A percentile compares a stretch with the other conserved stretches of the same genome.
Conservation (phyloP, 495 filamentous ascomycete species). For the Penicillium taxi region DNA sequence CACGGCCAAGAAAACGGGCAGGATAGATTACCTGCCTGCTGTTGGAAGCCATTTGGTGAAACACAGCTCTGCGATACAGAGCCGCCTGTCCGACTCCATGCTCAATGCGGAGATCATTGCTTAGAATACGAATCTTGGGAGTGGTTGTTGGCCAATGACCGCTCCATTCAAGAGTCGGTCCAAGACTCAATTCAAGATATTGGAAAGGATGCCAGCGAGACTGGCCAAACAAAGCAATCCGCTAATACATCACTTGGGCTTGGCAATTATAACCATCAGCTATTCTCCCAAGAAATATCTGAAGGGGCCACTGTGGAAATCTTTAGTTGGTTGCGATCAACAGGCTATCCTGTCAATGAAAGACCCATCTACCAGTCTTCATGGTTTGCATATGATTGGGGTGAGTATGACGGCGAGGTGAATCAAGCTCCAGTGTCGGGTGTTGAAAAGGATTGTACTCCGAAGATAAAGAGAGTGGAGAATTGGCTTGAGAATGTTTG, state of each 20-base stretch:
- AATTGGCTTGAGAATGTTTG: too few species aligned
- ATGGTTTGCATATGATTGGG: too few species aligned
- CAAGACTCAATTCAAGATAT: too few species aligned
- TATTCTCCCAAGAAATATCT: slow-evolving; percentile 2
- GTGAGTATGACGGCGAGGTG: too few species aligned
- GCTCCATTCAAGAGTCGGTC: slow-evolving; percentile 10
- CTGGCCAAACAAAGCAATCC: neutral
- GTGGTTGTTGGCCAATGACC: slow-evolving; percentile 14
- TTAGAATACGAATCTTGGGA: slow-evolving; percentile 21
- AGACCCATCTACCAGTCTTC: slow-evolving; percentile 22
- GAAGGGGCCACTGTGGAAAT: slow-evolving; percentile 11
- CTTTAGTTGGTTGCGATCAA: slow-evolving; percentile 12
- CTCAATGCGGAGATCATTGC: slow-evolving; percentile 16
- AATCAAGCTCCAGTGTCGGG: too few species aligned
- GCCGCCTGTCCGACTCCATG: slow-evolving; percentile 18
- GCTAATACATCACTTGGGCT: neutral
- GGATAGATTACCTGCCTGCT: slow-evolving; percentile 12
- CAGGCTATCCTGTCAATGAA: slow-evolving; percentile 10
- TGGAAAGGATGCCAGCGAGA: too few species aligned
- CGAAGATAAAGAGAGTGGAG: too few species aligned
- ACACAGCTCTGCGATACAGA: slow-evolving; percentile 19
- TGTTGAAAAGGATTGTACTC: too few species aligned
- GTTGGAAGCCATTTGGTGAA: slow-evolving; percentile 23
- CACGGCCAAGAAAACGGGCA: slow-evolving; percentile 17
- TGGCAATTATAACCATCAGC: slow-evolving; percentile 6